Conservation (phyloP, 805 yeast genomes). For the Spathaspora hagerdaliae region DNA sequence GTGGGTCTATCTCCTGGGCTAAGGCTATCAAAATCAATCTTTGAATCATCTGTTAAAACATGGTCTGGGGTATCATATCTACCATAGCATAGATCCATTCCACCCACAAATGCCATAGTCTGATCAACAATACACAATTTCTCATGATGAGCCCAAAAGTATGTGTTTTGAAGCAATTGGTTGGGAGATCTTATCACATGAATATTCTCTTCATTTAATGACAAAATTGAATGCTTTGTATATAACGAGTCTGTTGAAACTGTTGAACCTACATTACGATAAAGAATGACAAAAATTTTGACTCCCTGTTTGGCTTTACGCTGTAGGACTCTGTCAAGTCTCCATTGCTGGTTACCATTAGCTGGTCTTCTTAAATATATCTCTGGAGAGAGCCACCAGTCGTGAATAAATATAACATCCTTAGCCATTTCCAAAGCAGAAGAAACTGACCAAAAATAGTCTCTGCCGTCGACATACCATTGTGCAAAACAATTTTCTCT, state of each 20-base stretch:
- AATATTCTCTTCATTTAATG: conserved; percentile 73
- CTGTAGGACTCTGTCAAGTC: conserved; percentile 83
- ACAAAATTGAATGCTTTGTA: conserved; percentile 89
- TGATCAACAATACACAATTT: conserved; percentile 84
- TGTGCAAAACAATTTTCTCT: conserved; percentile 84
- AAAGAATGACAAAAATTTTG: conserved; percentile 84
- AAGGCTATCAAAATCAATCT: conserved; percentile 27
- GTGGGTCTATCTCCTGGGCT: conserved; percentile 26
- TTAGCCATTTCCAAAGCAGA: conserved; percentile 90
- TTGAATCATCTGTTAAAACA: conserved; percentile 73
- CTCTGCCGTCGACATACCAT: conserved; percentile 96
- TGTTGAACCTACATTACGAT: conserved; percentile 89
- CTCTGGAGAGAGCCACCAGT: conserved; percentile 99
- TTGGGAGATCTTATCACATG: conserved; percentile 93
- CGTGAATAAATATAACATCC: conserved; percentile 91
- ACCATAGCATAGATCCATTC: conserved; percentile 93
- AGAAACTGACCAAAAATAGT: conserved; percentile 93
- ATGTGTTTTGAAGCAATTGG: conserved; percentile 87
- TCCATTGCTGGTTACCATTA: conserved; percentile 89
- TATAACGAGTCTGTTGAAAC: conserved; percentile 92
- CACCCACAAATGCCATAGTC: conserved; percentile 87
- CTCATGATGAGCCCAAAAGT: conserved; percentile 99
- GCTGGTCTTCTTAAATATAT: conserved; percentile 90
- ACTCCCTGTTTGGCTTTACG: conserved; percentile 94
- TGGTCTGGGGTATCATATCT: conserved; percentile 97